Evolutionary conservation across 345 rosid species (phyloP), one percentile per base, ranked within the genome.

Genomic region (Ailanthus altissimus): DNA sequence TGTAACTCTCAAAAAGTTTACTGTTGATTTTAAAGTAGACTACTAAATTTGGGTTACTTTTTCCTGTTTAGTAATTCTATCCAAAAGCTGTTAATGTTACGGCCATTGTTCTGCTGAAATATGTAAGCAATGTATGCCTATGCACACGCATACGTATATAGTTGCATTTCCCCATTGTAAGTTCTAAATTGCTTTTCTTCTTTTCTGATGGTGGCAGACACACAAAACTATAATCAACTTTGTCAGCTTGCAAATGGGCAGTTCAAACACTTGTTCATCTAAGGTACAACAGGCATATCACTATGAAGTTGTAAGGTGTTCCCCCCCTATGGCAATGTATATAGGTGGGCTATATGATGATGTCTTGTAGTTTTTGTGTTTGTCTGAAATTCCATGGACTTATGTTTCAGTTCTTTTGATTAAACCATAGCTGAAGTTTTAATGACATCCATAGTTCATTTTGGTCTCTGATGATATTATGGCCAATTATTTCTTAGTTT

Each of bases 211-310:
- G 23, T 88, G 80, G 81, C 86, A 92, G 98, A 94, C 75, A 51
- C 88, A 32, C 13, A 72, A n/a, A 87, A 77, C 83, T 90, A 82
- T 82, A 89, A 92, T 72, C 89, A 91, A 87, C 92, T 94, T 26
- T 92, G 98, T 73, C 89, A 90, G 85, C 97, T 94, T 61, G 92
- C 94, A 61, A 92, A 89, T 69, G 98, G 92, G 9, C 97, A 91
- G 57, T 94, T 84, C 80, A 89, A 88, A 77, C 84, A 88, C 65
- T 74, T 91, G 67, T 94, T 92, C 86, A 85, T 94, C 54, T 92
- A 81, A 88, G 61, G n/a, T 56, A 50, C 38, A 43, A 20, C 16
- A 49, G n/a, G 53, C 23, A 8, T 72, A 6, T 42, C 18, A 50
- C 9, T 32, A 43, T 60, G 62, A 74, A 66, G 61, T 51, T 62